Conservation (phyloP, 2,329 filamentous ascomycete genomes). For the Mycosphaerelloides madeirae region DNA sequence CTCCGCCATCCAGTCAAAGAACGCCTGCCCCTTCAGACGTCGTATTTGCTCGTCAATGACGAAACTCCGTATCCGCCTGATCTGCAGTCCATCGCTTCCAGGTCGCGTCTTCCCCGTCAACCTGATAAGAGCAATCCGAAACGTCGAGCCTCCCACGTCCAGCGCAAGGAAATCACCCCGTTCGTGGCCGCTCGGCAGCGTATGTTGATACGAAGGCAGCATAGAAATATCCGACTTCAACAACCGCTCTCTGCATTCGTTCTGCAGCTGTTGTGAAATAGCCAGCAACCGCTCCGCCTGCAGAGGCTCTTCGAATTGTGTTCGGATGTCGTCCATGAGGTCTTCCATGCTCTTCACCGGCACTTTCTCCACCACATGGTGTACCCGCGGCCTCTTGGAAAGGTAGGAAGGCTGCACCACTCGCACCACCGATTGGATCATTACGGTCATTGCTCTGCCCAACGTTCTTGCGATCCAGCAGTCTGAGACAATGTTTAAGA, state of each 20-base stretch:
- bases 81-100: constrained; percentile 45
- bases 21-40: constrained; percentile 50
- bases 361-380: constrained; percentile 35
- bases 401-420: constrained; percentile 14
- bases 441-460: constrained; percentile 23
- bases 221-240: constrained; percentile 57
- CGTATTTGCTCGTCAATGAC: constrained; percentile 55
- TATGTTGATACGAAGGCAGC: constrained; percentile 61
- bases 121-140: constrained; percentile 58
- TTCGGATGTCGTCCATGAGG: constrained; percentile 41
- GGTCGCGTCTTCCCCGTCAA: constrained; percentile 39
- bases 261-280: constrained; percentile 43
- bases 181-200: constrained; percentile 56
- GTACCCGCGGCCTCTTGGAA: constrained; percentile 27
- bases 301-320: constrained; percentile 42
- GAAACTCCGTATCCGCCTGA: constrained; percentile 51
- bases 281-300: constrained; percentile 37
- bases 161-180: constrained; percentile 57
- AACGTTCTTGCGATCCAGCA: constrained; percentile 20
- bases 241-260: constrained; percentile 53
- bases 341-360: constrained; percentile 46
- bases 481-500: constrained; percentile 18
- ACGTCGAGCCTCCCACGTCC: constrained; percentile 63
- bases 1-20: constrained; percentile 64
- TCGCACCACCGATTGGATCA: constrained; percentile 22